Conservation (phyloP, 2,329 filamentous ascomycete genomes). For the Colletotrichum sojae region DNA sequence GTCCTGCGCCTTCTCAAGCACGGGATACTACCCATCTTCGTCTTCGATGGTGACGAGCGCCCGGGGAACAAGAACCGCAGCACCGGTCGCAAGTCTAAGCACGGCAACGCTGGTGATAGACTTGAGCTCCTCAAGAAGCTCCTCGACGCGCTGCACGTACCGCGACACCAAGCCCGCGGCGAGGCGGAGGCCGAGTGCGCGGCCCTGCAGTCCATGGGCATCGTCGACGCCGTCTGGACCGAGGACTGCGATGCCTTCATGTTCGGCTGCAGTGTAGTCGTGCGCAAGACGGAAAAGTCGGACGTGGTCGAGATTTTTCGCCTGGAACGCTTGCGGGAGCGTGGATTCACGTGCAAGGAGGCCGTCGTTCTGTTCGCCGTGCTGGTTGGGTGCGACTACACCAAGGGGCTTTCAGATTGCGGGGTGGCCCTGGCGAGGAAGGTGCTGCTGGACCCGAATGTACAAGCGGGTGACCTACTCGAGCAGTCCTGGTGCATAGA, state of each 20-base stretch:
- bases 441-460: too few species aligned
- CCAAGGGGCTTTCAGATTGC: constrained; percentile 35
- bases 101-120: neutral
- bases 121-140: constrained; percentile 48
- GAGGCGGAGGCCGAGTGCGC: constrained; percentile 65
- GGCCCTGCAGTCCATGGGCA: constrained; percentile 55
- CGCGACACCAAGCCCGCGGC: constrained; percentile 59
- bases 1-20: constrained; percentile 57
- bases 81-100: neutral
- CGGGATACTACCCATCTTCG: constrained; percentile 66
- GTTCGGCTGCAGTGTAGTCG: constrained; percentile 60
- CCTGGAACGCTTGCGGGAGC: constrained; percentile 32
- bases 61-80: constrained; percentile 35
- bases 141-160: constrained; percentile 56
- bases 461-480: neutral
- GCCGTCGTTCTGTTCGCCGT: constrained; percentile 44
- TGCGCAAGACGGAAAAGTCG: constrained; percentile 34
- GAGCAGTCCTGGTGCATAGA: neutral
- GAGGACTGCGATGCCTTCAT: constrained; percentile 63
- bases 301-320: constrained; percentile 30
- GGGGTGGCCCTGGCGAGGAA: neutral
- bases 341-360: constrained; percentile 34
- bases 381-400: constrained; percentile 46
- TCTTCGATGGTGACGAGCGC: constrained; percentile 66
- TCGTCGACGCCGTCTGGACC: constrained; percentile 64